Conservation (phyloP, 805 yeast species). For the Yamadazyma philogaea region DNA sequence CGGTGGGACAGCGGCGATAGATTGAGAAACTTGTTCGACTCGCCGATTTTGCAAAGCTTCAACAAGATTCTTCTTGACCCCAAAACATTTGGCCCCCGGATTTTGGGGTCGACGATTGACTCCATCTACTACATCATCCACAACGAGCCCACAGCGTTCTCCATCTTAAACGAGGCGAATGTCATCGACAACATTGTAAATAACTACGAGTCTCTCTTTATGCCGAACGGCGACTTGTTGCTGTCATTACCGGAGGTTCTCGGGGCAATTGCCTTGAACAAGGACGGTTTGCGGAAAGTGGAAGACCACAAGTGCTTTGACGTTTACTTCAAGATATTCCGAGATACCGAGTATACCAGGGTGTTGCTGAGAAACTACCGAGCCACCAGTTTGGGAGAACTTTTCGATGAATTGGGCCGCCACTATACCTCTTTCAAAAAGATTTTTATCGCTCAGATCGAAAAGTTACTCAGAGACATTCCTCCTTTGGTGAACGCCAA, state of each 20-base stretch:
- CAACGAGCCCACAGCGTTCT: slow-evolving; percentile 86
- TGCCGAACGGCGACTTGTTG: slow-evolving; percentile 57
- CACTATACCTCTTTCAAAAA: slow-evolving; percentile 77
- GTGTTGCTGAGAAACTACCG: slow-evolving; percentile 49
- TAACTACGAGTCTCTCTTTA: slow-evolving; percentile 53
- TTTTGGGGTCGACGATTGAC: slow-evolving; percentile 59
- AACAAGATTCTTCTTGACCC: slow-evolving; percentile 58
- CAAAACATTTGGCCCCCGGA: slow-evolving; percentile 60
- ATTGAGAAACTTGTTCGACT: slow-evolving; percentile 80
- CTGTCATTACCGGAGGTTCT: slow-evolving; percentile 67
- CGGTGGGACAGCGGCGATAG: slow-evolving; percentile 80
- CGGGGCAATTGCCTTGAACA: slow-evolving; percentile 79
- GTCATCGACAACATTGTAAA: slow-evolving; percentile 63
- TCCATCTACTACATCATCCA: slow-evolving; percentile 71
- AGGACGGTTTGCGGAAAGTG: slow-evolving; percentile 63
- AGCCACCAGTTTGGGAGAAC: slow-evolving; percentile 53
- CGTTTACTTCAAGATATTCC: slow-evolving; percentile 50
- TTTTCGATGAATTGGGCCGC: slow-evolving; percentile 76
- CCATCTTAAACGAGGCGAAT: slow-evolving; percentile 73
- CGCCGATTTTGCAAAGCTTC: slow-evolving; percentile 64
- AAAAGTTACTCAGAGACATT: slow-evolving; percentile 41
- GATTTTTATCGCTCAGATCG: slow-evolving; percentile 48
- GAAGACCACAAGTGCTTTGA: slow-evolving; percentile 36
- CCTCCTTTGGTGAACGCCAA: slow-evolving; percentile 34
- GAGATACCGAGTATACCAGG: slow-evolving; percentile 47